Base-by-base conservation (phyloP, 2,329 filamentous ascomycete genomes). In the Sclerotinia nivalis region DNA sequence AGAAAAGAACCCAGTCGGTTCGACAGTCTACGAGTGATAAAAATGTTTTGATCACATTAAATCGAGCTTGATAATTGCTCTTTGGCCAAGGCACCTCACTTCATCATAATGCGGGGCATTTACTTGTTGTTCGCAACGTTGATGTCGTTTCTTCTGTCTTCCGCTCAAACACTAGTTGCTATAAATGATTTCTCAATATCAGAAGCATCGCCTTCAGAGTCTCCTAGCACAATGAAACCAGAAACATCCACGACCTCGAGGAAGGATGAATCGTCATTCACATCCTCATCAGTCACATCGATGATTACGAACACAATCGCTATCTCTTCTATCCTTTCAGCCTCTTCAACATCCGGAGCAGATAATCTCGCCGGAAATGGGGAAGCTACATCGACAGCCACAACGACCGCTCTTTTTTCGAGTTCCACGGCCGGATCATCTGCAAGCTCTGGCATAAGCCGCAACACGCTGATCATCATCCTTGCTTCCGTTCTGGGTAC, bases 401-500 rank as follows among this genome's bases (percentile, higher is more conserved):
- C 69, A 28, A 45, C 13, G n/a, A 65, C 68, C 45, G 71, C 71
- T 62, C 43, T 68, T 45, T 72, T 71, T 43, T 49, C 66, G 34
- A 62, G 70, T 37, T 65, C 70, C 47, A 61, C 55, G 47, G 8
- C 54, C 34, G 28, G 71, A 43, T 71, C 73, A 59, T 69, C 74
- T 50, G 72, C 74, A 49, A 49, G 59, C 49, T 68, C 71, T 56
- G 31, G 59, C 49, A 55, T 66, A 34, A 61, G 68, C 43, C 71
- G 70, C 58, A 69, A 66, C 40, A 75, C 61, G 18, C 59, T 77
- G 58, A 69, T 77, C 18, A 76, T 77, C 34, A 70, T 77, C 58
- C 70, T 78, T 12, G 74, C 74, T 34, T 65, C 69, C 5, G 74
- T 78, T 22, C 70, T 78, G 25, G 76, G 76, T n/a, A 69, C 72